Conservation (phyloP, 2,329 filamentous ascomycete genomes). For the Monosporascus sp. region DNA sequence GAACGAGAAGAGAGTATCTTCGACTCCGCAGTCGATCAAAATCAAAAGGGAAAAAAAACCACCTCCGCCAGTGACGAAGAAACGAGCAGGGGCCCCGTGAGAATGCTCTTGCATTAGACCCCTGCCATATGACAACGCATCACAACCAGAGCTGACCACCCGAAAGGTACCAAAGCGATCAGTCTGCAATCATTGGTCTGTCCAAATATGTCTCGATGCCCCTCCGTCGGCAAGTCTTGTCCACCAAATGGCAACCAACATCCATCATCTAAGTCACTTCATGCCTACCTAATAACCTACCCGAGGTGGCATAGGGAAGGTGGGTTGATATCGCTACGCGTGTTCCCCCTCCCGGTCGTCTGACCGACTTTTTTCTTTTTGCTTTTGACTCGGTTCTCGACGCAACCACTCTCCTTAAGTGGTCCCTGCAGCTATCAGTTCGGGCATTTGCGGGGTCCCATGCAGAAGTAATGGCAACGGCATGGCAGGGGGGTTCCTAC, state of each 20-base stretch:
- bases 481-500: too few relatives aligned
- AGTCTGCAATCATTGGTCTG: not conserved
- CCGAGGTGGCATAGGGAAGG: too few relatives aligned
- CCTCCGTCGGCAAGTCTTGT: not conserved
- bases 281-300: not conserved
- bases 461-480: too few relatives aligned
- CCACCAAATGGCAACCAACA: not conserved
- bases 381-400: not conserved
- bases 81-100: not conserved
- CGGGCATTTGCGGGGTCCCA: not conserved
- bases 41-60: not conserved
- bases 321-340: too few relatives aligned
- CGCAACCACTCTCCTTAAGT: not conserved
- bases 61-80: not conserved
- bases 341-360: too few relatives aligned
- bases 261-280: not conserved
- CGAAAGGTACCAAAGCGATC: not conserved
- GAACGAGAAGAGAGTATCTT: not conserved
- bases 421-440: not conserved
- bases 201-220: not conserved
- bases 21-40: not conserved
- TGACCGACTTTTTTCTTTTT: not conserved
- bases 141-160: not conserved
- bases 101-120: not conserved
- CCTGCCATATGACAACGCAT: not conserved